Evolutionary conservation across 768 basidiomycete species (phyloP).

Genomic region (Mycena filopes): DNA sequence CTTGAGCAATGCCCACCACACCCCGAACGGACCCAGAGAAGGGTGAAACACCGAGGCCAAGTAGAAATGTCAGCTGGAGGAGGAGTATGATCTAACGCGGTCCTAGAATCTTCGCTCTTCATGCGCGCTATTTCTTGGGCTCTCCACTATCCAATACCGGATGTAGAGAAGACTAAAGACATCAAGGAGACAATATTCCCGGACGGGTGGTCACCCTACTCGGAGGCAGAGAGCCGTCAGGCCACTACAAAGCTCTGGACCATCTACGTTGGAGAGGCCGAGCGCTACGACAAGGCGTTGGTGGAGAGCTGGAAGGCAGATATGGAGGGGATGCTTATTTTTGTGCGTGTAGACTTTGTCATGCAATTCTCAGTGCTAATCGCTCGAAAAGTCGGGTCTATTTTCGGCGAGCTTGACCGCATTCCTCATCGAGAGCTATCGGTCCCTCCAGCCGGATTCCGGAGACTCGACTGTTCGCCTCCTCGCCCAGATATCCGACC

Average conservation of each 20-base stretch:
- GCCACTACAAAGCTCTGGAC: constrained; percentile 5
- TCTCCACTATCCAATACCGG: no score
- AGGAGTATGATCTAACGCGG: no score
- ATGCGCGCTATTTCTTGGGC: no score
- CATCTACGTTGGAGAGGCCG: not conserved
- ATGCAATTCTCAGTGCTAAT: not conserved
- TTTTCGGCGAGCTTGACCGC: constrained; percentile 6
- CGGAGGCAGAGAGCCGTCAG: not conserved
- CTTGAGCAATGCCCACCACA: no score
- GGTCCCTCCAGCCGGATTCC: no score
- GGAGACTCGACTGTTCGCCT: not conserved
- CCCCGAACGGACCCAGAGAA: no score
- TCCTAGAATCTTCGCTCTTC: no score
- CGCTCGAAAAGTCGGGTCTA: not conserved
- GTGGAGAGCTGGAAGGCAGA: constrained; percentile 13
- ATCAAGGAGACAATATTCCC: no score
- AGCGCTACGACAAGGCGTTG: not conserved
- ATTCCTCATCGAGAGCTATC: constrained; percentile 9
- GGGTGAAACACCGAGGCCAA: no score
- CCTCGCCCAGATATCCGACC: not conserved
- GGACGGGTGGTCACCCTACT: not conserved
- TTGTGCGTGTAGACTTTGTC: not conserved
- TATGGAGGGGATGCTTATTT: no score
- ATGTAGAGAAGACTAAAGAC: no score
- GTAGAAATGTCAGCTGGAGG: no score